Base-by-base conservation (phyloP, 768 basidiomycete species). In the Suillus plorans region DNA sequence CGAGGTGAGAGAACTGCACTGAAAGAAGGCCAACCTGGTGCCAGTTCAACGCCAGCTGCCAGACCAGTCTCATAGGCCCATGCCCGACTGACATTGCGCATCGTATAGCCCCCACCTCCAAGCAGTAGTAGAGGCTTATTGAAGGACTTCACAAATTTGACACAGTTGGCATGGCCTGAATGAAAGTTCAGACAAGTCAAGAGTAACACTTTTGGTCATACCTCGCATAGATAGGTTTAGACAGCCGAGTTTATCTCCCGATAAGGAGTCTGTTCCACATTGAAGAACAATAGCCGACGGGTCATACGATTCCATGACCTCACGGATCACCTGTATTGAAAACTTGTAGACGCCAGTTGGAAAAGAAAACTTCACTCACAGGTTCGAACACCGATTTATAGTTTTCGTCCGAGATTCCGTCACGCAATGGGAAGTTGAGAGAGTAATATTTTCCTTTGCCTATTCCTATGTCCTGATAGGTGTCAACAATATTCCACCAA, bases 51-150 rank as follows among this genome's bases (percentile, higher is more conserved):
- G 13, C 97, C 97, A 28, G 97, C 95, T n/a, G 97, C 97, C 50
- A 99, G 78, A 28, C 97, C 97, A 3, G 97, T 99, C 79, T 99
- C 97, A 71, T 88, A 99, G 25, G 97, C 97, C 97, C 97, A 99
- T 14, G 92, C 90, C 50, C 97, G 86, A 67, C 94, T 95, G 65
- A 98, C 97, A 67, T 97, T 97, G 52, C 96, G 91, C 87, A 99
- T 97, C 4, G 97, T 99, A 77, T 99, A 99, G 0, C 97, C 97
- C 12, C 97, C 97, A 34, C 97, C 97, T 16, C 97, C 97, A 31
- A 99, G 87, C 22, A 99, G 82, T 13, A 99, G 80, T n/a, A 99
- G 77, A 2, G 97, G 97, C 58, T 94, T 90, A 73, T 93, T 91
- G 79, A 99, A 97, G 0, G 93, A 94, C 75, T 99, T 97, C 61